Base-by-base conservation (phyloP, 1,139 yeast species). In the Cylindricascospora bacillispora region DNA sequence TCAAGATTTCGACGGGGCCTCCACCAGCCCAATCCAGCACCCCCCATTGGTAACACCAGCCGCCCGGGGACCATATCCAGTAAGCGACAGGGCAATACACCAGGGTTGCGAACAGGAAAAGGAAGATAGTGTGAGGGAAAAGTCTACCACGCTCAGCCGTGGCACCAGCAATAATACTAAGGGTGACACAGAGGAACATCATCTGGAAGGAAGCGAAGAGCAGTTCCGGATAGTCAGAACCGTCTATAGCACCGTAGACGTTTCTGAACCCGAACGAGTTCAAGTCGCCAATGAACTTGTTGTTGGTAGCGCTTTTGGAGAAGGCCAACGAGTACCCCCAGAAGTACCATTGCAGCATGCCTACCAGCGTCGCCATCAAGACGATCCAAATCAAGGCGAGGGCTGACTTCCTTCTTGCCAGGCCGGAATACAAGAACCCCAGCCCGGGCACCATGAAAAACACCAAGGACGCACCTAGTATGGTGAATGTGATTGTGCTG, bases 1-100 rank as follows among this genome's bases (percentile, higher is more conserved):
- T 75, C 22, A 83, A 69, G 34, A 89, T 82, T 56, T 89, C 97
- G 25, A 89, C 95, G 1, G 95, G 94, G 0, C 97, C 97, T 31
- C 95, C 95, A 23, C 98, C 98, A 19, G 98, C 97, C 56, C 83
- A 89, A 54, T 89, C 98, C 35, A 86, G 63, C 1, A 78, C 97
- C 13, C 94, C 95, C 70, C 94, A 86, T 44, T 70, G 66, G 56
- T 64, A 70, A 24, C 95, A 94, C 97, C 97, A 89, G 25, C 97
- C 97, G 27, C 76, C 75, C 1, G 77, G 49, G 35, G 85, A 79
- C 98, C 97, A 89, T 35, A 82, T 74, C 95, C 97, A 86, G 58
- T 74, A 81, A 4, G 89, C 92, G 14, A 89, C 70, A 0, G 97
- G 97, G 54, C 93, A 80, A 57, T 86, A 89, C 11, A 85, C 97